Evolutionary conservation across 148 eudicot species (phyloP).

Genomic region (Arctostaphylos glauca): DNA sequence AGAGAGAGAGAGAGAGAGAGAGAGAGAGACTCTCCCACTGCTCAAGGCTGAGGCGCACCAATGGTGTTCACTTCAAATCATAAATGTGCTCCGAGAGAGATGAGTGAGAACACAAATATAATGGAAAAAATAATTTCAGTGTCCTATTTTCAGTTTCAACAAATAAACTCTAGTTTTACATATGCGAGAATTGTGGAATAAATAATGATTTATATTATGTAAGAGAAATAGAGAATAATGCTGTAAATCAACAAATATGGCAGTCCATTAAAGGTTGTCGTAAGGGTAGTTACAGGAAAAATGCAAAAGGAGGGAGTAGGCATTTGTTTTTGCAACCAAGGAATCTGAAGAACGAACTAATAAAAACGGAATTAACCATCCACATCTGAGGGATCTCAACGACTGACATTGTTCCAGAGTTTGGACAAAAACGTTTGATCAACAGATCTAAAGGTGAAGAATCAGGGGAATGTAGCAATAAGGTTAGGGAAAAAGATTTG

Average conservation of each 20-base stretch:
- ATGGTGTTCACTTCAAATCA: slow-evolving; percentile 17
- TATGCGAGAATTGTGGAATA: too few species aligned
- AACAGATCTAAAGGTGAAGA: slow-evolving; percentile 23
- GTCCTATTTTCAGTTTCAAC: too few species aligned
- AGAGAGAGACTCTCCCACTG: slow-evolving; percentile 11
- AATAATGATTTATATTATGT: too few species aligned
- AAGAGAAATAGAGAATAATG: not conserved
- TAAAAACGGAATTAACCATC: slow-evolving; percentile 26
- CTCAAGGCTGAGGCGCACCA: slow-evolving; percentile 20
- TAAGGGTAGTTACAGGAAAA: slow-evolving; percentile 25
- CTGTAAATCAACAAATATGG: not conserved
- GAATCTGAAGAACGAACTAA: slow-evolving; percentile 17
- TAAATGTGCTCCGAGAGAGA: not conserved
- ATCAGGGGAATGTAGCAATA: not conserved
- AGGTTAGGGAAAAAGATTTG: not conserved
- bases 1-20: slow-evolving; percentile 9
- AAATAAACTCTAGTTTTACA: too few species aligned
- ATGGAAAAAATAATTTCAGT: not conserved
- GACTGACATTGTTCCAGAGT: slow-evolving; percentile 5
- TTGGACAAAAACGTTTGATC: not conserved
- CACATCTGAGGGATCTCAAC: slow-evolving; percentile 21
- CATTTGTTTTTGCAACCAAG: not conserved
- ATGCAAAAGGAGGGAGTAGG: not conserved
- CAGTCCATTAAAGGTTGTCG: too few species aligned
- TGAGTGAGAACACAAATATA: not conserved